Conservation (phyloP, 139 green algal genomes). For the Zygnema cylindricum region DNA sequence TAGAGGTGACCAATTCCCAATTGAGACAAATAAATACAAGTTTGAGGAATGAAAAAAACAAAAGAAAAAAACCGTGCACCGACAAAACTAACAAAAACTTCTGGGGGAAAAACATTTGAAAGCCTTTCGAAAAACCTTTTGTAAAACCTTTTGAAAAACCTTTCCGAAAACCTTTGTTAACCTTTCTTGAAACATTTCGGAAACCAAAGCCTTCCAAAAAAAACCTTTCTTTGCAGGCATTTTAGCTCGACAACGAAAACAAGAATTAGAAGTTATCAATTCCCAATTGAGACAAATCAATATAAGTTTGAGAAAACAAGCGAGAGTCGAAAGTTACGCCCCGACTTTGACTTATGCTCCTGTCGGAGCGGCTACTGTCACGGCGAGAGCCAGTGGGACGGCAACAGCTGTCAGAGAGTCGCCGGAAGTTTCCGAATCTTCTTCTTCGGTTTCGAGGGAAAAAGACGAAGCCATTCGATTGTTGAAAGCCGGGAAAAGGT, state of each 20-base stretch:
- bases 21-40: no score
- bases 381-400: neutral
- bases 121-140: no score
- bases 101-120: no score
- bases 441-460: neutral
- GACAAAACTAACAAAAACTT: no score
- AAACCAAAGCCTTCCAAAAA: no score
- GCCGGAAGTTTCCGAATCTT: neutral
- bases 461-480: slow-evolving; percentile 20
- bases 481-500: slow-evolving; percentile 42
- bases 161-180: no score
- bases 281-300: slow-evolving; percentile 63
- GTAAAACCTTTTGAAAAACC: no score
- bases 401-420: neutral
- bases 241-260: slow-evolving; percentile 52
- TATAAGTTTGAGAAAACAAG: slow-evolving; percentile 50
- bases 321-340: slow-evolving; percentile 55
- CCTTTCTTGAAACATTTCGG: no score
- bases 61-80: no score
- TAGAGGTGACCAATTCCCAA: no score
- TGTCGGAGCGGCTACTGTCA: neutral
- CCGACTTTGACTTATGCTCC: slow-evolving; percentile 55
- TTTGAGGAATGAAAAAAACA: no score
- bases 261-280: slow-evolving; percentile 59
- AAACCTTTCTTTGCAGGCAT: slow-evolving; percentile 31